Percentiles rank a stretch among this genome's conserved stretches.
Evolutionary conservation across 163 green algal genomes (phyloP).

Genomic region (Prototheca stagnorum): DNA sequence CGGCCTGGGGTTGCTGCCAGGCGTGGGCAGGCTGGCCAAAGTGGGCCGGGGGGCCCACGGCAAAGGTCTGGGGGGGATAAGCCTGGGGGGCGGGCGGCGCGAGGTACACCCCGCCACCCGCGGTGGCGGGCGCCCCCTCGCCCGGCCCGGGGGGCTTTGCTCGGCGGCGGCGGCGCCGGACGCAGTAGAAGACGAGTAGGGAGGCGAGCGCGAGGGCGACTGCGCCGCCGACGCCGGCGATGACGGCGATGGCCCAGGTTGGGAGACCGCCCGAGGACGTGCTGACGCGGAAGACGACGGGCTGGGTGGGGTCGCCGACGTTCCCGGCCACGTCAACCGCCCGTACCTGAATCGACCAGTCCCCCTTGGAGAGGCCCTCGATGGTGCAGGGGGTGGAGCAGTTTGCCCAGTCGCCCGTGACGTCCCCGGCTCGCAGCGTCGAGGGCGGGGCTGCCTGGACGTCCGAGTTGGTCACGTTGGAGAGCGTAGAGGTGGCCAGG

Average conservation of each 20-base stretch:
- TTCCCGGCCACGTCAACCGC: conserved; percentile 28
- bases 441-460: too few species aligned
- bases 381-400: conserved; percentile 14
- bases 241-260: conserved; percentile 10
- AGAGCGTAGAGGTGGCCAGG: too few species aligned
- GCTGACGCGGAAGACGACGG: conserved; percentile 11
- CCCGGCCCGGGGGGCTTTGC: neutral
- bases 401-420: conserved; percentile 2
- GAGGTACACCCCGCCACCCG: too few species aligned
- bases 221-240: conserved; percentile 6
- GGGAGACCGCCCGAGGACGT: conserved; percentile 6
- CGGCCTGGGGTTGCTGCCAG: too few species aligned
- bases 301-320: conserved; percentile 6
- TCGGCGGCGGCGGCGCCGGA: too few species aligned
- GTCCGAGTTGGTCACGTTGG: too few species aligned
- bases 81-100: neutral
- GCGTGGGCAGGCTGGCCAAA: neutral
- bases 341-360: conserved; percentile 25
- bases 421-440: neutral
- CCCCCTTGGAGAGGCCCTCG: conserved; percentile 19
- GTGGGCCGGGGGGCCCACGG: neutral
- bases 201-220: conserved; percentile 3
- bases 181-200: neutral
- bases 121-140: too few species aligned
- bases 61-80: neutral